Percentiles rank a stretch among this genome's conserved stretches.
Evolutionary conservation across 2,329 filamentous ascomycete genomes (phyloP).

Genomic region (Epichloe elymi): DNA sequence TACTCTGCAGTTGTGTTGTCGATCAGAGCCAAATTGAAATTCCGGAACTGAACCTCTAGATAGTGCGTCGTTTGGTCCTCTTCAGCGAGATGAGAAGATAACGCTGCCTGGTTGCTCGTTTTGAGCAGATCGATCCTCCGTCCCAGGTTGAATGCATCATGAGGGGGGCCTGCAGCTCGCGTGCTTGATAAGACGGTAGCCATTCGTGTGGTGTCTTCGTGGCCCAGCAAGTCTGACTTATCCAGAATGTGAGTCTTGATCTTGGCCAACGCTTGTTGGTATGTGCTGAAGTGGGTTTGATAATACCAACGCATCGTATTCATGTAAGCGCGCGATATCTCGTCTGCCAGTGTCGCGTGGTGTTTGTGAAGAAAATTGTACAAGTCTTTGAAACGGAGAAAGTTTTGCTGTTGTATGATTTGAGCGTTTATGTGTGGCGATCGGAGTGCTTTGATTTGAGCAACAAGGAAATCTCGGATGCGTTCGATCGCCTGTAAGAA

Average conservation of each 20-base stretch:
- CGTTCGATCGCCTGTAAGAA: slow-evolving; percentile 62
- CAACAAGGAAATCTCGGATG: slow-evolving; percentile 86
- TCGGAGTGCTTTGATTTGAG: slow-evolving; percentile 84
- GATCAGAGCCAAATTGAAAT: slow-evolving; percentile 86
- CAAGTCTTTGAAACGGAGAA: slow-evolving; percentile 77
- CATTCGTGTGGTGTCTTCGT: slow-evolving; percentile 59
- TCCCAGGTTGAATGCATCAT: slow-evolving; percentile 83
- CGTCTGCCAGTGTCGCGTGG: slow-evolving; percentile 70
- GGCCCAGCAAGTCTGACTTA: slow-evolving; percentile 68
- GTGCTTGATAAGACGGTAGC: slow-evolving; percentile 40
- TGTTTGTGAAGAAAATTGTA: slow-evolving; percentile 75
- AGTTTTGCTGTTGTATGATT: slow-evolving; percentile 86
- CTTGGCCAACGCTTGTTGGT: slow-evolving; percentile 71
- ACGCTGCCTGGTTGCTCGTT: slow-evolving; percentile 56
- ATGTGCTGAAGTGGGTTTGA: slow-evolving; percentile 76
- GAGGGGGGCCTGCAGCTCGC: slow-evolving; percentile 39
- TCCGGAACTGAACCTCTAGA: slow-evolving; percentile 79
- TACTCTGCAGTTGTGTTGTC: slow-evolving; percentile 95
- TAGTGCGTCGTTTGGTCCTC: slow-evolving; percentile 80
- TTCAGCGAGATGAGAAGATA: slow-evolving; percentile 82
- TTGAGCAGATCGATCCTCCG: slow-evolving; percentile 73
- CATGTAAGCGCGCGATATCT: slow-evolving; percentile 87
- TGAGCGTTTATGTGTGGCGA: slow-evolving; percentile 96
- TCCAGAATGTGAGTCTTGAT: slow-evolving; percentile 74
- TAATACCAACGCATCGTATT: slow-evolving; percentile 99